Evolutionary conservation across 805 yeast species (phyloP).

Genomic region (Lipomyces orientalis): DNA sequence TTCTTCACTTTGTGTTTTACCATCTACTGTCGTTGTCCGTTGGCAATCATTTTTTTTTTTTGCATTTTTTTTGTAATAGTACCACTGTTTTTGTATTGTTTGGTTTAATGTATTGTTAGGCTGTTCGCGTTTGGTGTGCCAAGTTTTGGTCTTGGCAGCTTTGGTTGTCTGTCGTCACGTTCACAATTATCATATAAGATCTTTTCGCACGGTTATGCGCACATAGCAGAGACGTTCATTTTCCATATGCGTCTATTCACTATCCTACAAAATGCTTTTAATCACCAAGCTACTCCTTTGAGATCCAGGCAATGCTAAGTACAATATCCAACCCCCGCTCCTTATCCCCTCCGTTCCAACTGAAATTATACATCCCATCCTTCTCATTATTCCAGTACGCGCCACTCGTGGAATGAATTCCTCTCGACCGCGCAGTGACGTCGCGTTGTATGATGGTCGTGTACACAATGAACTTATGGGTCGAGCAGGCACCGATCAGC

Average conservation of each 20-base stretch:
- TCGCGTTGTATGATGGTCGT: conserved; percentile 36
- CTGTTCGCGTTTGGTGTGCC: too few relatives aligned
- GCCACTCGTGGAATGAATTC: conserved; percentile 37
- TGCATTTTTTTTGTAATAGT: conserved; percentile 1
- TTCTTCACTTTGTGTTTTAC: neutral
- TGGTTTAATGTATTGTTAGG: neutral
- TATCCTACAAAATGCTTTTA: conserved; percentile 9
- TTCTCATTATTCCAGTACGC: conserved; percentile 39
- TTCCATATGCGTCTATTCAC: too few relatives aligned
- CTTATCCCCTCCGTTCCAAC: conserved; percentile 27
- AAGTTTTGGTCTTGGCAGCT: neutral
- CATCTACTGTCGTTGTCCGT: neutral
- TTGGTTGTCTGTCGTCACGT: neutral
- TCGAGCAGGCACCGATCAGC: conserved; percentile 19
- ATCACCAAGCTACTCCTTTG: conserved; percentile 10
- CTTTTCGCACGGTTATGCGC: neutral
- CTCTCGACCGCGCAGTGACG: conserved; percentile 16
- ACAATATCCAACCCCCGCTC: conserved; percentile 33
- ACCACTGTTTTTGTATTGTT: neutral
- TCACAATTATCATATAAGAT: neutral
- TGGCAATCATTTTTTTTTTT: neutral
- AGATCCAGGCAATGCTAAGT: conserved; percentile 37
- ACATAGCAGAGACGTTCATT: too few relatives aligned
- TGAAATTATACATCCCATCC: conserved; percentile 35
- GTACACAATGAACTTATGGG: conserved; percentile 37